Conservation (phyloP, 495 filamentous ascomycete species). For the Penicillium odoratum region DNA sequence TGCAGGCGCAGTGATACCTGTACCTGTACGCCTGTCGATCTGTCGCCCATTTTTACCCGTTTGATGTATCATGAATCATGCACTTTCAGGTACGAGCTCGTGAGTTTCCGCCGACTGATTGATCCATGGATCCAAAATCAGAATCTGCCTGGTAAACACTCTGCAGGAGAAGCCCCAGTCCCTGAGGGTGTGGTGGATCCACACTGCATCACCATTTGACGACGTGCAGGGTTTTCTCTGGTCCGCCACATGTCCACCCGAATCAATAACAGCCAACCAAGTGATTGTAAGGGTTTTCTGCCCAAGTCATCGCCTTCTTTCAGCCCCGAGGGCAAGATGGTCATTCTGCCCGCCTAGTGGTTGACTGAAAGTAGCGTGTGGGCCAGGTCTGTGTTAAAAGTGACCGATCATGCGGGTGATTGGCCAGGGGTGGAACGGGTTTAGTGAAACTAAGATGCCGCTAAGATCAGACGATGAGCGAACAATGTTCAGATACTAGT, state of each 20-base stretch:
- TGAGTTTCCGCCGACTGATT: background rate
- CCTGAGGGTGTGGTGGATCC: background rate
- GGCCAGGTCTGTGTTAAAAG: conserved; percentile 18
- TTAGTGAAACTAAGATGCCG: conserved; percentile 18
- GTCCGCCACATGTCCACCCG: background rate
- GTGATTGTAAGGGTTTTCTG: conserved; percentile 5
- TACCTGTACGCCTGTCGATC: background rate
- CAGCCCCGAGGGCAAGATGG: conserved; percentile 15
- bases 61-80: background rate
- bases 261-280: conserved; percentile 10
- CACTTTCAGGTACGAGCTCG: background rate
- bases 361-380: conserved; percentile 4
- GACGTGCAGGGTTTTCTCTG: background rate
- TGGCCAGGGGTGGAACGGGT: conserved; percentile 20
- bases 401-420: conserved; percentile 12
- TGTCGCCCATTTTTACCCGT: background rate
- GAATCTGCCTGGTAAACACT: background rate
- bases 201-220: background rate
- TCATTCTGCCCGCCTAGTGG: conserved; percentile 28
- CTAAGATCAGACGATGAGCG: conserved; percentile 16
- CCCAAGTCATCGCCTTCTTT: conserved; percentile 20
- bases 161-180: background rate
- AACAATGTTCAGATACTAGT: background rate
- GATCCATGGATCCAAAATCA: background rate
- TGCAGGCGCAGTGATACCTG: background rate